Evolutionary conservation across 352 stramenopile genomes (phyloP).

Genomic region (Plasmopara muralis): DNA sequence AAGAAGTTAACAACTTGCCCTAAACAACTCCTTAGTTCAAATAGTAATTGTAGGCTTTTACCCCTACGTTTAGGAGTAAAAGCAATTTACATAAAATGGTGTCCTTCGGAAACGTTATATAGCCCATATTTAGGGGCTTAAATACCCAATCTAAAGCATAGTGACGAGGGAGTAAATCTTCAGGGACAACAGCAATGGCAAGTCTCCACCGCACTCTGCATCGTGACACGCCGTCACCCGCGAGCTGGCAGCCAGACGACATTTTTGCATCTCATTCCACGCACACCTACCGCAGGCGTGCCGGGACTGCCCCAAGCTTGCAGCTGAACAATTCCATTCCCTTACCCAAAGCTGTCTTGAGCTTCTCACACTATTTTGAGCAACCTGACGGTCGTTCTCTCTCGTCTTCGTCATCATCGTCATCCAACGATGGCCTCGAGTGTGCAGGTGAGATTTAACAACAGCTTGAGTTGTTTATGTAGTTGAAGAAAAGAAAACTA

Average conservation of each 20-base stretch:
- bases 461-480: background rate
- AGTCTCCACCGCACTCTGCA: constrained; percentile 20
- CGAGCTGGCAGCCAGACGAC: constrained; percentile 4
- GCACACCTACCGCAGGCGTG: constrained; percentile 22
- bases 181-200: background rate
- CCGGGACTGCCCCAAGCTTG: constrained; percentile 22
- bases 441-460: constrained; percentile 7
- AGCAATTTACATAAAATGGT: too few species aligned
- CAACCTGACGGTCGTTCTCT: constrained; percentile 15
- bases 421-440: constrained; percentile 20
- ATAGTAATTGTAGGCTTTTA: too few species aligned
- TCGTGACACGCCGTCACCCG: constrained; percentile 8
- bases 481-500: constrained; percentile 4
- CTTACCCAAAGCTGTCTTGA: constrained; percentile 10
- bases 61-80: too few species aligned
- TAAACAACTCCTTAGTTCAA: too few species aligned
- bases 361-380: constrained; percentile 30
- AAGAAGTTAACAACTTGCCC: too few species aligned
- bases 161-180: background rate
- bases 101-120: too few species aligned
- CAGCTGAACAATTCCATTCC: constrained; percentile 16
- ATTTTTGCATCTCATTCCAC: constrained; percentile 10
- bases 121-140: too few species aligned
- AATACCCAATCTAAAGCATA: background rate
- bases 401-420: constrained; percentile 28